Evolutionary conservation across 1,139 yeast genomes (phyloP).

Genomic region (Saccharomyces pastorianus): DNA sequence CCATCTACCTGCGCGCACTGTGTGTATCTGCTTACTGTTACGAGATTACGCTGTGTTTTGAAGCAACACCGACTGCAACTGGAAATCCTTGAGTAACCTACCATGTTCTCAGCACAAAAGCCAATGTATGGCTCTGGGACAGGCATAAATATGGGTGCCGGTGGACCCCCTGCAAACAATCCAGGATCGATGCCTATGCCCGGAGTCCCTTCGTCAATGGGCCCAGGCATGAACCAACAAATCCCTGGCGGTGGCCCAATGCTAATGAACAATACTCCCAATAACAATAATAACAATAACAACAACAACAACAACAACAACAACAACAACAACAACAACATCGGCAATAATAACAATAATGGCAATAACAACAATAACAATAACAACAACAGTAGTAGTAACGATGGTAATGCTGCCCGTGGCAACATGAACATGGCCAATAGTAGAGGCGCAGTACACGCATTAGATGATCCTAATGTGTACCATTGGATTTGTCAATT

Average conservation of each 20-base stretch:
- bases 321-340: background rate
- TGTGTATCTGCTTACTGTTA: background rate
- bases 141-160: background rate
- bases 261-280: background rate
- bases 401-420: conserved; percentile 14
- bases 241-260: background rate
- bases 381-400: background rate
- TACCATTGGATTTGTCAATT: conserved; percentile 86
- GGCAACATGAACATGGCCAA: background rate
- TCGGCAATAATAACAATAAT: too few relatives aligned
- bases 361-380: too few relatives aligned
- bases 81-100: background rate
- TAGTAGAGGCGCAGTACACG: conserved; percentile 33
- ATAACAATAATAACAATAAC: background rate
- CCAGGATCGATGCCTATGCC: background rate
- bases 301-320: conserved; percentile 17
- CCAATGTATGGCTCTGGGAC: background rate
- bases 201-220: conserved; percentile 2
- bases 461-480: conserved; percentile 81
- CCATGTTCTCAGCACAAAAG: background rate
- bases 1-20: background rate
- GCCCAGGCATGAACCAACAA: background rate
- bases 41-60: background rate
- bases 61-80: background rate
- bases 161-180: background rate